Conservation (phyloP, 140 eudicot genomes). For the Ambrosia hybrid region DNA sequence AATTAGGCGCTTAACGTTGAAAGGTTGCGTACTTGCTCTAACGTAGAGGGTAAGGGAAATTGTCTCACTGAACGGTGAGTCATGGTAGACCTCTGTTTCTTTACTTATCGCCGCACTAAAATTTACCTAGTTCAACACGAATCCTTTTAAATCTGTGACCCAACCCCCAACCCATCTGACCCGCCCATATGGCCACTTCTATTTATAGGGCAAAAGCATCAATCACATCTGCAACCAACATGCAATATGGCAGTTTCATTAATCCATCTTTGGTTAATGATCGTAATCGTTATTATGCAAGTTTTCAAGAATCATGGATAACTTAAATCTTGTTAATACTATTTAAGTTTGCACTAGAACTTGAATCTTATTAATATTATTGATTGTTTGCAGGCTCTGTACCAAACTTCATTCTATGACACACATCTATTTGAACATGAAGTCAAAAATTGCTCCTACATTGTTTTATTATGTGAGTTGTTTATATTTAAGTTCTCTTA, state of each 20-base stretch:
- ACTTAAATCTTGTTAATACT: conserved; percentile 4
- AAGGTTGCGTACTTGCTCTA: too few relatives aligned
- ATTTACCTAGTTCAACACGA: not conserved
- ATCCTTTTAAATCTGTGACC: not conserved
- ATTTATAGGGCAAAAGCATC: not conserved
- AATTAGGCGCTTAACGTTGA: too few relatives aligned
- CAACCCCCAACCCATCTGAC: not conserved
- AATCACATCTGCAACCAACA: not conserved
- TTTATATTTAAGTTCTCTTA: not conserved
- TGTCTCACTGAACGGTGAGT: too few relatives aligned
- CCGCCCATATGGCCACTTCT: not conserved
- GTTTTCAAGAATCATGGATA: not conserved
- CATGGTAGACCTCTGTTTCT: too few relatives aligned
- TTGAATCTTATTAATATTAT: conserved; percentile 3
- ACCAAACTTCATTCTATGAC: conserved; percentile 2
- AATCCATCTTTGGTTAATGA: not conserved
- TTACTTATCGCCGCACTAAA: not conserved
- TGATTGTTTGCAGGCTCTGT: conserved; percentile 25
- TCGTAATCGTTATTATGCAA: not conserved
- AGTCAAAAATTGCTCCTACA: conserved; percentile 12
- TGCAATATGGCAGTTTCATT: not conserved
- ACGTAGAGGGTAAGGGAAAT: too few relatives aligned
- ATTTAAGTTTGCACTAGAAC: conserved; percentile 20
- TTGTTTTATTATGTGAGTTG: conserved; percentile 22
- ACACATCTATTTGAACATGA: not conserved